These are phyloP conservation scores for Pichia ethanolica DNA, from an alignment of 805 yeast genomes.

Conservation along the genomic window DNA sequence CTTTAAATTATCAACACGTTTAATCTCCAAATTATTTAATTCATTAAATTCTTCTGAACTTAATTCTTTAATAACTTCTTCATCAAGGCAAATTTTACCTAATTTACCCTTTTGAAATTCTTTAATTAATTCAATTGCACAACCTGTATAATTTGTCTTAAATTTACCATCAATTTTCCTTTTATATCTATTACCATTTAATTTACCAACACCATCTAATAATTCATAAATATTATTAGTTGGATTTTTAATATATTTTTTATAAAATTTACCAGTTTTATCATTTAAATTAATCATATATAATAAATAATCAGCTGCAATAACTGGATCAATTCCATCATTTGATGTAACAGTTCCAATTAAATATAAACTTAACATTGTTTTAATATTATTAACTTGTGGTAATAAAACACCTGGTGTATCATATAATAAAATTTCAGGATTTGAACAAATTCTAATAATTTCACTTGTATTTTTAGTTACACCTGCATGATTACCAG, in stretches of 20 bases:
- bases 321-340: conserved; percentile 59
- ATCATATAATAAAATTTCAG: conserved; percentile 68
- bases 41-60: conserved; percentile 8
- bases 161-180: conserved; percentile 21
- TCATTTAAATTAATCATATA: conserved; percentile 64
- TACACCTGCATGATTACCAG: conserved; percentile 88
- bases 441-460: conserved; percentile 53
- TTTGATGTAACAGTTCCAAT: conserved; percentile 64
- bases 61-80: conserved; percentile 4
- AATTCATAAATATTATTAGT: conserved; percentile 65
- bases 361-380: conserved; percentile 68
- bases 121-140: conserved; percentile 58
- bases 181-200: conserved; percentile 23
- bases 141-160: conserved; percentile 45
- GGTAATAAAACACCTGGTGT: conserved; percentile 94
- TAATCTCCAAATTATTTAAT: conserved; percentile 11
- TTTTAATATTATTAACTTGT: conserved; percentile 49
- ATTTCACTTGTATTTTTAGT: conserved; percentile 73
- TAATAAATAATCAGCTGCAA: conserved; percentile 79
- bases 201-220: conserved; percentile 40
- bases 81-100: conserved; percentile 28
- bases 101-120: conserved; percentile 52
- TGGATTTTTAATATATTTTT: conserved; percentile 46
- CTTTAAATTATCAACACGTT: conserved; percentile 8
- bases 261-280: conserved; percentile 37